Conservation (phyloP, 2,329 filamentous ascomycete genomes). For the Bipolaris sorokiniana region DNA sequence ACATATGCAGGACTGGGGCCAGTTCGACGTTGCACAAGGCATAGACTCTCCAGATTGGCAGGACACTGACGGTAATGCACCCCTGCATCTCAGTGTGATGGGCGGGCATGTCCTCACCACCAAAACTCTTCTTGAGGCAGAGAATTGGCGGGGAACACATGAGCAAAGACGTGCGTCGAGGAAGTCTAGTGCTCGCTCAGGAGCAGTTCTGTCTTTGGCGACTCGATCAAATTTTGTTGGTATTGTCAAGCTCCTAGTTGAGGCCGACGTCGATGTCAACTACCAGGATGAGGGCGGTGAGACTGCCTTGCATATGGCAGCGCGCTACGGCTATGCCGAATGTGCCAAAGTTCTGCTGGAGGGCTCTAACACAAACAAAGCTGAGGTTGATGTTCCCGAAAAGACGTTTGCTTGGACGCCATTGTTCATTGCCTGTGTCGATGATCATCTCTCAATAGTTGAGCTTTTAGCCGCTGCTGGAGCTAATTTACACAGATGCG, state of each 20-base stretch:
- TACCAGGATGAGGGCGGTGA: slow-evolving; percentile 90
- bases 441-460: slow-evolving; percentile 78
- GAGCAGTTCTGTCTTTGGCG: slow-evolving; percentile 84
- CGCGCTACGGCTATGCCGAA: slow-evolving; percentile 81
- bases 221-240: slow-evolving; percentile 84
- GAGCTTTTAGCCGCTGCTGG: slow-evolving; percentile 79
- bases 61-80: slow-evolving; percentile 88
- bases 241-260: slow-evolving; percentile 86
- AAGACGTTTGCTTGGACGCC: slow-evolving; percentile 92
- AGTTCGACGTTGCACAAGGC: slow-evolving; percentile 82
- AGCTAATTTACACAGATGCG: slow-evolving; percentile 73
- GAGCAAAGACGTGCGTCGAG: slow-evolving; percentile 68
- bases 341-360: slow-evolving; percentile 79
- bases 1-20: slow-evolving; percentile 85
- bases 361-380: slow-evolving; percentile 72
- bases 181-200: slow-evolving; percentile 78
- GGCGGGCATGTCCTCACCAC: slow-evolving; percentile 90
- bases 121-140: slow-evolving; percentile 76
- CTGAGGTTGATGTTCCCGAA: slow-evolving; percentile 77
- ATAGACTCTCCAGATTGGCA: slow-evolving; percentile 91
- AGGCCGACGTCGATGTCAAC: slow-evolving; percentile 90
- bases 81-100: slow-evolving; percentile 89
- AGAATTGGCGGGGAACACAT: slow-evolving; percentile 73
- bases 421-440: slow-evolving; percentile 90
- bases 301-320: slow-evolving; percentile 89